Percentiles rank a stretch among this genome's conserved stretches.
These are phyloP conservation scores for Ogataea hybrid DNA, from an alignment of 1,139 yeast species.

Conservation along the genomic window DNA sequence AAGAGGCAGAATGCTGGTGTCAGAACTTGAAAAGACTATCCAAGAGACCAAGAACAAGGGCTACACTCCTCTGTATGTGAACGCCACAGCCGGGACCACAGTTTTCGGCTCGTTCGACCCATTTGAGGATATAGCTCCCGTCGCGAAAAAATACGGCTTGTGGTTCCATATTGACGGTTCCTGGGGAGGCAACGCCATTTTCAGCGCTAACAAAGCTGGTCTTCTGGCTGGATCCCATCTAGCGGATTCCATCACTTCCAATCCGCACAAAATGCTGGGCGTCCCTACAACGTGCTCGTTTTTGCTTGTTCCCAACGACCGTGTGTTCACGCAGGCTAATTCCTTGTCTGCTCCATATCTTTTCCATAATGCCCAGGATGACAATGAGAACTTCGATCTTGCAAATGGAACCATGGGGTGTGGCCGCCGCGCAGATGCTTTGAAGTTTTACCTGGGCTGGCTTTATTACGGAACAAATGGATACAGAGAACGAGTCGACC, in stretches of 20 bases:
- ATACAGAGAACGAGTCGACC: constrained; percentile 62
- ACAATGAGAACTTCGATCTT: constrained; percentile 64
- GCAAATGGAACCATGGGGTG: constrained; percentile 96
- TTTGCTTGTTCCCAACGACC: constrained; percentile 66
- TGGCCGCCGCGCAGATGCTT: constrained; percentile 81
- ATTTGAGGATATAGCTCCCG: constrained; percentile 49
- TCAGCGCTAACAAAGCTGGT: constrained; percentile 48
- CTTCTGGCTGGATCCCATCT: constrained; percentile 58
- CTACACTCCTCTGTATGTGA: constrained; percentile 68
- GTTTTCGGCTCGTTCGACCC: constrained; percentile 85
- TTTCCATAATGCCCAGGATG: constrained; percentile 58
- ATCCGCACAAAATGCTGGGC: constrained; percentile 91
- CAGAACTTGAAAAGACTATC: constrained; percentile 47
- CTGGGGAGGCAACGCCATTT: constrained; percentile 87
- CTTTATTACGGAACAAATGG: constrained; percentile 67
- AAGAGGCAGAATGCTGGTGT: constrained; percentile 57
- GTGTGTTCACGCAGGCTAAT: constrained; percentile 67
- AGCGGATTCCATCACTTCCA: constrained; percentile 79
- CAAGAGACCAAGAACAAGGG: constrained; percentile 47
- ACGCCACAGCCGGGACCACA: constrained; percentile 88
- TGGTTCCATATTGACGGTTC: constrained; percentile 91
- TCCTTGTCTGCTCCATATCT: constrained; percentile 78
- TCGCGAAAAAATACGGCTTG: constrained; percentile 52
- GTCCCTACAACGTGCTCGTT: constrained; percentile 87
- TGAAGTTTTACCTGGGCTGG: constrained; percentile 81